A percentile compares a stretch with the other conserved stretches of the same genome.
Conservation (phyloP, 176 grass and related monocot genomes). For the Thalia dealbata region DNA sequence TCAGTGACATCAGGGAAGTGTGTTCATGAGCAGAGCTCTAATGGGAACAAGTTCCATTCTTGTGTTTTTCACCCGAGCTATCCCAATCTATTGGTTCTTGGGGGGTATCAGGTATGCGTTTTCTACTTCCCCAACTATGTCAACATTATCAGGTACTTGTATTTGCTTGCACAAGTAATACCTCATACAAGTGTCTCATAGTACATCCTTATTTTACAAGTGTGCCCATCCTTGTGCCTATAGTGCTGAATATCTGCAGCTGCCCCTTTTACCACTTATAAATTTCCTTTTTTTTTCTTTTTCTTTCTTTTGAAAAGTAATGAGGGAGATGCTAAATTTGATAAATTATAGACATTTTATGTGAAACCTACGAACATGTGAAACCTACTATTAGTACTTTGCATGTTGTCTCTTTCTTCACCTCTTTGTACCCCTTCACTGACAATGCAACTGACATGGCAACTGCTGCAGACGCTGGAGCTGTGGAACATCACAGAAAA, state of each 20-base stretch:
- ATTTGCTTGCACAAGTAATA: no score
- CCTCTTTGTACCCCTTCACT: slow-evolving; percentile 13
- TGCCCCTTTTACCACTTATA: no score
- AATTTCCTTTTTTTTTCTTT: no score
- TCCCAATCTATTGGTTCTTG: slow-evolving; percentile 72
- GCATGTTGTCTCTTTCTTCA: neutral
- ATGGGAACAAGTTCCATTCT: slow-evolving; percentile 94
- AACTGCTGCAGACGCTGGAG: slow-evolving; percentile 60
- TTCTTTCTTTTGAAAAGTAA: no score
- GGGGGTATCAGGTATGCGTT: slow-evolving; percentile 68
- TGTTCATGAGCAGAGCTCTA: slow-evolving; percentile 83
- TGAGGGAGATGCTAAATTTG: no score
- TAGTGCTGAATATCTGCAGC: no score
- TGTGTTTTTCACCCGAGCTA: slow-evolving; percentile 92
- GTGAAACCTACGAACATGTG: no score
- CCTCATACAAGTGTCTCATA: neutral
- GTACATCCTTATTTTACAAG: neutral
- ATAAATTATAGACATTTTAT: no score
- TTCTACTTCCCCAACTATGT: neutral
- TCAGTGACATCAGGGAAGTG: slow-evolving; percentile 71
- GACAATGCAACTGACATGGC: slow-evolving; percentile 5
- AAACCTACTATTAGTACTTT: no score
- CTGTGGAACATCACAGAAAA: slow-evolving; percentile 92
- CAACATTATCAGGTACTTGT: neutral
- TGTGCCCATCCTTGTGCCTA: no score